Percentiles rank a stretch among this genome's conserved stretches.
phyloP scores from a whole-genome alignment of 495 filamentous ascomycete species.

The Neurospora terricola region DNA sequence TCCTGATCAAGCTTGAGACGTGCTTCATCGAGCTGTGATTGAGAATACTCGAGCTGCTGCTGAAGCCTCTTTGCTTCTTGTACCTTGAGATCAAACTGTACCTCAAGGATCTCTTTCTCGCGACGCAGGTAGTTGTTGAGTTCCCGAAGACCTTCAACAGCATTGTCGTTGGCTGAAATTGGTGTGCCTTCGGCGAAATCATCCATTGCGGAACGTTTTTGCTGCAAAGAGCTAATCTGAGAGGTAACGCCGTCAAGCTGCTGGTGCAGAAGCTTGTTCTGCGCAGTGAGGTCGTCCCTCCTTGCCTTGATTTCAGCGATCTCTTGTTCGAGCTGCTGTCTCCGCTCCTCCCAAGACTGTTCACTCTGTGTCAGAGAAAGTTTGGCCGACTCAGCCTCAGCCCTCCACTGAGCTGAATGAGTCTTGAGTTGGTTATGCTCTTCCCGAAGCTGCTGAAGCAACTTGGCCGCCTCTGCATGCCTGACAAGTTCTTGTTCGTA shows the following conservation, averaged over 20 bases:
- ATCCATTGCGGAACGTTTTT: constrained; percentile 49
- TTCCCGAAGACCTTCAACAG: constrained; percentile 69
- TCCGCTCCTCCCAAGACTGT: constrained; percentile 75
- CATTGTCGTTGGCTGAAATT: constrained; percentile 33
- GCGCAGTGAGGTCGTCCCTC: constrained; percentile 68
- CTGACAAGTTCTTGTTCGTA: constrained; percentile 91
- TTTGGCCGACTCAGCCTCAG: constrained; percentile 73
- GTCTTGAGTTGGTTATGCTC: constrained; percentile 77
- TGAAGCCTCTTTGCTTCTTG: constrained; percentile 80
- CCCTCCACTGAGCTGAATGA: constrained; percentile 56
- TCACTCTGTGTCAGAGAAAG: constrained; percentile 69
- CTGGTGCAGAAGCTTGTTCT: constrained; percentile 80
- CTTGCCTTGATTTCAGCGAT: constrained; percentile 65
- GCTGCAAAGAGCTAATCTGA: constrained; percentile 68
- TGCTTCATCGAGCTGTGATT: constrained; percentile 75
- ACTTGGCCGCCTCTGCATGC: constrained; percentile 85
- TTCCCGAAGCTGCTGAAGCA: constrained; percentile 61
- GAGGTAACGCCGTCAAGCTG: constrained; percentile 73
- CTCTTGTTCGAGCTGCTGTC: constrained; percentile 72
- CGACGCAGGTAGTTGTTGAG: constrained; percentile 83
- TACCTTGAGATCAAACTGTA: constrained; percentile 78
- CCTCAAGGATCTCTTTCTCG: constrained; percentile 95
- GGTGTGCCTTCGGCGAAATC: constrained; percentile 33
- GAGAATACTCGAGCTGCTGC: constrained; percentile 80
- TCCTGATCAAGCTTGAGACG: constrained; percentile 82